phyloP scores from a whole-genome alignment of 306 rosid genomes.

The Medicago lupulina region DNA sequence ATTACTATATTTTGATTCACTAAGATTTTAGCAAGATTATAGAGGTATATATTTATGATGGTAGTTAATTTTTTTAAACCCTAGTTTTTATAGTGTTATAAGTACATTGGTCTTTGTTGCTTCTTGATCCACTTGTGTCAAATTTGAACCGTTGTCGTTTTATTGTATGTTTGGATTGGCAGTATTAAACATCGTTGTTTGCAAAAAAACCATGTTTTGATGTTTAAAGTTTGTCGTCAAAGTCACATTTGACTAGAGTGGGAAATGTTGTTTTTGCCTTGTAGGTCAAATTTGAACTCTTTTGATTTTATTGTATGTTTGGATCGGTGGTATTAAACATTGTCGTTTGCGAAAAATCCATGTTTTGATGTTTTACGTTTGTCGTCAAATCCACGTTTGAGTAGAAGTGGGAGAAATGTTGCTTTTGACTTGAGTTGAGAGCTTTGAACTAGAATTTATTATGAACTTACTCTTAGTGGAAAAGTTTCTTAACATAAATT shows the following conservation, averaged over 20 bases:
- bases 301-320: slow-evolving; percentile 3
- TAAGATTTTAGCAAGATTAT: neutral
- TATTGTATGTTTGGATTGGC: neutral
- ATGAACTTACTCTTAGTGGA: neutral
- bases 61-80: neutral
- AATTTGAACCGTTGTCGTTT: neutral
- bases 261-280: neutral
- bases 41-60: neutral
- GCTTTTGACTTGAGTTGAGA: slow-evolving; percentile 12
- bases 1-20: neutral
- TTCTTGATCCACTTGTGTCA: slow-evolving; percentile 13
- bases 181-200: neutral
- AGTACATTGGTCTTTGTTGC: neutral
- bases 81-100: slow-evolving; percentile 3
- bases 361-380: neutral
- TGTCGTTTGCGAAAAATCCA: neutral
- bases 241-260: neutral
- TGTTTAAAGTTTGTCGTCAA: neutral
- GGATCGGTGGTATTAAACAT: neutral
- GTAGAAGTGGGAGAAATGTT: neutral
- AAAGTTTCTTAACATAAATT: neutral
- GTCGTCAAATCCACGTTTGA: neutral
- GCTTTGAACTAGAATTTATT: neutral
- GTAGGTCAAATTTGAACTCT: neutral
- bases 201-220: neutral